phyloP scores from a whole-genome alignment of 2,329 filamentous ascomycete genomes.

The Sporothrix sp. region DNA sequence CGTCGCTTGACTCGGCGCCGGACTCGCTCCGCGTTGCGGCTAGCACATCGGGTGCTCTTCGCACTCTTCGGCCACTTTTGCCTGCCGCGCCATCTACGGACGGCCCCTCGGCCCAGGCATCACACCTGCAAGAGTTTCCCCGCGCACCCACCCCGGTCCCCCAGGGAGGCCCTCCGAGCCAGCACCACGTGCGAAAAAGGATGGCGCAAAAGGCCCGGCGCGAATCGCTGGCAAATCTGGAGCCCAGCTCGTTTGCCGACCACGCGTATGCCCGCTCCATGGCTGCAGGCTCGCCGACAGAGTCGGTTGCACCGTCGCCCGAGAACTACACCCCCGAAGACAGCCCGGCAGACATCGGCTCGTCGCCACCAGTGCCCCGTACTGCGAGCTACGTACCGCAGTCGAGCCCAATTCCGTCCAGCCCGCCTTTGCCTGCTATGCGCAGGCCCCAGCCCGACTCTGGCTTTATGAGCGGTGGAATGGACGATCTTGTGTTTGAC shows the following conservation, averaged over 20 bases:
- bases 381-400: constrained; percentile 40
- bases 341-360: constrained; percentile 75
- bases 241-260: constrained; percentile 23
- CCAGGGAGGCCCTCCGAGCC: constrained; percentile 26
- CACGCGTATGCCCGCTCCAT: constrained; percentile 29
- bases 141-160: constrained; percentile 71
- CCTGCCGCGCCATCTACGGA: constrained; percentile 30
- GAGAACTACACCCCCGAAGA: constrained; percentile 45
- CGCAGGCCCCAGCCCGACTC: constrained; percentile 57
- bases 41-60: constrained; percentile 79
- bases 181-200: constrained; percentile 24
- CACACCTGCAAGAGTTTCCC: constrained; percentile 60
- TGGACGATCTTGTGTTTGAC: constrained; percentile 57
- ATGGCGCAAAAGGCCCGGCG: constrained; percentile 42
- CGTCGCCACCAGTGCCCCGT: constrained; percentile 75
- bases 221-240: constrained; percentile 39
- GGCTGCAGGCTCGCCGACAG: constrained; percentile 45
- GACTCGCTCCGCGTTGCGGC: constrained; percentile 84
- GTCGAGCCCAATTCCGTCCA: constrained; percentile 63
- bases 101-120: constrained; percentile 27
- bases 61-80: constrained; percentile 67
- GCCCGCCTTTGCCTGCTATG: constrained; percentile 62
- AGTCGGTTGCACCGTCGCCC: constrained; percentile 43
- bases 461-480: constrained; percentile 73
- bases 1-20: constrained; percentile 60